Percentiles rank a stretch among this genome's conserved stretches.
Conservation (phyloP, 2,329 filamentous ascomycete species). For the Fusarium sororula region DNA sequence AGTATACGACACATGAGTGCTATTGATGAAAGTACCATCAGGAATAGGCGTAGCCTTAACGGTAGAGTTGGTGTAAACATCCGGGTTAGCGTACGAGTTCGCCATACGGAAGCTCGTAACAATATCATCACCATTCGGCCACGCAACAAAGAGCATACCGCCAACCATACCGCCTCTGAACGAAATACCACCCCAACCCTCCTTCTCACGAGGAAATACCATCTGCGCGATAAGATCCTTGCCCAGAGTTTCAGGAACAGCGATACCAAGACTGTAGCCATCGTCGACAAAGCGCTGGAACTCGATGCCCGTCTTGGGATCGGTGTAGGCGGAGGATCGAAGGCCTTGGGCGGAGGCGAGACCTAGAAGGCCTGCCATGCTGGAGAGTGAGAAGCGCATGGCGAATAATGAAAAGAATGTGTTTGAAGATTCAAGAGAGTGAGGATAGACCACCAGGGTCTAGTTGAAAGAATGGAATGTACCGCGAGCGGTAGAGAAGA, state of each 20-base stretch:
- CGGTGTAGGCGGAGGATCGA: slow-evolving; percentile 47
- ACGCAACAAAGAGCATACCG: slow-evolving; percentile 59
- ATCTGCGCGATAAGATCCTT: slow-evolving; percentile 66
- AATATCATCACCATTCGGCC: slow-evolving; percentile 57
- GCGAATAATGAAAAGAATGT: slow-evolving; percentile 2
- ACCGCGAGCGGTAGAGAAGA: slow-evolving; percentile 23
- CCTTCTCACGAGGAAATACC: slow-evolving; percentile 51
- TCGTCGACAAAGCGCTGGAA: slow-evolving; percentile 51
- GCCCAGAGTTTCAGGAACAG: slow-evolving; percentile 57
- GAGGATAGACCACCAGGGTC: slow-evolving; percentile 36
- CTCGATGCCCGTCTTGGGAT: slow-evolving; percentile 56
- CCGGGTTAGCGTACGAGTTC: slow-evolving; percentile 57
- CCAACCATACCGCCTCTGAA: slow-evolving; percentile 58
- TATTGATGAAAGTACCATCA: slow-evolving; percentile 62
- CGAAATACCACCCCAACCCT: slow-evolving; percentile 58
- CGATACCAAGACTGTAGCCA: slow-evolving; percentile 60
- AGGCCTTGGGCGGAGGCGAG: slow-evolving; percentile 34
- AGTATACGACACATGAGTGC: slow-evolving; percentile 62
- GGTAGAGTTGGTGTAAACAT: slow-evolving; percentile 54
- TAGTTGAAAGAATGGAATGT: slow-evolving; percentile 19
- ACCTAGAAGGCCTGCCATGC: slow-evolving; percentile 33
- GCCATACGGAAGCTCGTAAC: slow-evolving; percentile 43
- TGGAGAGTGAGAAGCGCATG: slow-evolving; percentile 31
- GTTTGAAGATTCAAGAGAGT: background rate
- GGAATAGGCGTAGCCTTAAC: slow-evolving; percentile 54